phyloP scores from a whole-genome alignment of 2,329 filamentous ascomycete genomes.

The Aspergillus sp. region DNA sequence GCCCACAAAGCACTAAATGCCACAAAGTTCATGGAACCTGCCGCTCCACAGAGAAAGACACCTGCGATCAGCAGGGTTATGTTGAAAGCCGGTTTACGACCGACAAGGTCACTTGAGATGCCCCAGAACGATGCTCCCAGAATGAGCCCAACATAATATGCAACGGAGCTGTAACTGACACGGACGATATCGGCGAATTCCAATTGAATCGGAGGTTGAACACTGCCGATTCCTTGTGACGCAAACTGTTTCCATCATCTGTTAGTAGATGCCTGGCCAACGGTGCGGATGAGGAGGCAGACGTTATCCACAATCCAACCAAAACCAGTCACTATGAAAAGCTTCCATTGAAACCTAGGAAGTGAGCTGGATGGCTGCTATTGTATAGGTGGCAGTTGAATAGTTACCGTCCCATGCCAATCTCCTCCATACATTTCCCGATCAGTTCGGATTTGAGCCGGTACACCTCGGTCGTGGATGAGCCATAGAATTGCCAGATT shows the following conservation, averaged over 20 bases:
- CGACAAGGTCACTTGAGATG: conserved; percentile 41
- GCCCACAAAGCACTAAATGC: conserved; percentile 28
- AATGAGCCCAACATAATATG: conserved; percentile 42
- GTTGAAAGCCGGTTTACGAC: conserved; percentile 47
- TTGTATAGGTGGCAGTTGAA: background rate
- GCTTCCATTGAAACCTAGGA: conserved; percentile 51
- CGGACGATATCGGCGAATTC: conserved; percentile 24
- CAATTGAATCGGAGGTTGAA: conserved; percentile 26
- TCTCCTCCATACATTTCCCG: conserved; percentile 24
- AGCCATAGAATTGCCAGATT: conserved; percentile 39
- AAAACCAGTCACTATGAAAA: conserved; percentile 65
- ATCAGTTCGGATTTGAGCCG: conserved; percentile 30
- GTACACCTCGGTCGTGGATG: conserved; percentile 29
- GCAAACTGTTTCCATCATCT: conserved; percentile 12
- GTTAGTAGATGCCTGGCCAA: background rate
- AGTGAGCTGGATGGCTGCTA: background rate
- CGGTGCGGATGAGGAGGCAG: background rate
- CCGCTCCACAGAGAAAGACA: conserved; percentile 24
- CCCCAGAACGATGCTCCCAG: conserved; percentile 49
- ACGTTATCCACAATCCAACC: conserved; percentile 67
- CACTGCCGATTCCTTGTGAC: conserved; percentile 29
- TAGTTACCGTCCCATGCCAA: conserved; percentile 30
- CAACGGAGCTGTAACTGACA: conserved; percentile 32
- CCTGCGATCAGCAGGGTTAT: conserved; percentile 44
- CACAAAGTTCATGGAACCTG: conserved; percentile 24